phyloP scores from a whole-genome alignment of 2,329 filamentous ascomycete genomes.

The Neopestalotiopsis rosae region DNA sequence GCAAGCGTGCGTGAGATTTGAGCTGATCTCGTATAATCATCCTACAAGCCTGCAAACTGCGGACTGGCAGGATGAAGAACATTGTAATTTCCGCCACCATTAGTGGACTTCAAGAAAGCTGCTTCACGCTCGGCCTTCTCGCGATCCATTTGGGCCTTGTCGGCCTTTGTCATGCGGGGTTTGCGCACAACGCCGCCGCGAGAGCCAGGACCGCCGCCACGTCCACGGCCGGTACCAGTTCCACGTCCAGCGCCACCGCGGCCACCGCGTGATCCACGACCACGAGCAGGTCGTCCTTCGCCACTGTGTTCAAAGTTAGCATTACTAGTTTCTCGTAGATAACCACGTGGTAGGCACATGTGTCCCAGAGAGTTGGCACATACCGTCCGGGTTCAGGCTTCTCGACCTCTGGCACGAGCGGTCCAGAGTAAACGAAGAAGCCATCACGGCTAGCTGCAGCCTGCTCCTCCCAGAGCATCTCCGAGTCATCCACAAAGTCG shows the following conservation, averaged over 20 bases:
- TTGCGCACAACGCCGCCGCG: constrained; percentile 79
- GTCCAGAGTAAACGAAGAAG: constrained; percentile 97
- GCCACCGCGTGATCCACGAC: constrained; percentile 55
- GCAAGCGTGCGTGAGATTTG: neutral
- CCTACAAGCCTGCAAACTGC: constrained; percentile 38
- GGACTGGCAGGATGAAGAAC: constrained; percentile 38
- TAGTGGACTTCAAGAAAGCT: constrained; percentile 34
- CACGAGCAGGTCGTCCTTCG: constrained; percentile 75
- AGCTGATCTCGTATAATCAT: neutral
- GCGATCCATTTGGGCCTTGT: constrained; percentile 79
- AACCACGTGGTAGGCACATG: neutral
- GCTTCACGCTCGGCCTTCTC: constrained; percentile 79
- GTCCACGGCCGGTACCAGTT: constrained; percentile 65
- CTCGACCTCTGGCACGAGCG: constrained; percentile 84
- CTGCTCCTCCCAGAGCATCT: constrained; percentile 93
- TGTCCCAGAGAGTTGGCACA: constrained; percentile 32
- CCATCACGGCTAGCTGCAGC: constrained; percentile 93
- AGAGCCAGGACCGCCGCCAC: constrained; percentile 66
- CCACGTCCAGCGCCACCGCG: constrained; percentile 61
- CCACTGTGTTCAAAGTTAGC: constrained; percentile 57
- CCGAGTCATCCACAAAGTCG: constrained; percentile 90
- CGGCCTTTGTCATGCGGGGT: constrained; percentile 84
- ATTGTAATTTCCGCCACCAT: constrained; percentile 32
- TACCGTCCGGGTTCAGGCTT: constrained; percentile 64
- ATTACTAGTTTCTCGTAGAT: constrained; percentile 13